Evolutionary conservation across 163 green algal species (phyloP).

Genomic region (Scenedesmus sp.): DNA sequence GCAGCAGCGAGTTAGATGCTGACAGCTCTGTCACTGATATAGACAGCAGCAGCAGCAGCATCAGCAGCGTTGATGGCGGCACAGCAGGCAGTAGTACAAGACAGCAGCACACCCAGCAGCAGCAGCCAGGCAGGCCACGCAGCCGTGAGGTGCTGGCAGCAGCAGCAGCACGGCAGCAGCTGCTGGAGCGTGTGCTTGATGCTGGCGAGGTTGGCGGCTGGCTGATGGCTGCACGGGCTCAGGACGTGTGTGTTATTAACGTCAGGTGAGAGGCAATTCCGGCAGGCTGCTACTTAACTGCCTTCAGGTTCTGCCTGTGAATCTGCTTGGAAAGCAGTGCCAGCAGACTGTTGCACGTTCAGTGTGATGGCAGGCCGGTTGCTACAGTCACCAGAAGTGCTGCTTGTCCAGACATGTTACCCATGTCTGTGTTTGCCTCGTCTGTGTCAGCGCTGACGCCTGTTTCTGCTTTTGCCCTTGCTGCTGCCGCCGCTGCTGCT

Average conservation of each 20-base stretch:
- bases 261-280: constrained; percentile 6
- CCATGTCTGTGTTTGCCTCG: no score
- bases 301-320: no score
- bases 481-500: neutral
- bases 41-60: constrained; percentile 4
- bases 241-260: constrained; percentile 35
- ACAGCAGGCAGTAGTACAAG: neutral
- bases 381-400: neutral
- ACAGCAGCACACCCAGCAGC: neutral
- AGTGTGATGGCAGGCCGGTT: neutral
- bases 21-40: neutral
- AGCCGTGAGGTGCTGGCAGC: constrained; percentile 1
- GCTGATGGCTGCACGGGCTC: constrained; percentile 27
- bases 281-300: no score
- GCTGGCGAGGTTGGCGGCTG: constrained; percentile 14
- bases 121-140: neutral
- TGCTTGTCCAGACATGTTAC: no score
- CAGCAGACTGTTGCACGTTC: no score
- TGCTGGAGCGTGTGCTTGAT: constrained; percentile 32
- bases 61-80: neutral
- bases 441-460: no score
- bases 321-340: no score
- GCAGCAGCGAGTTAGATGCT: neutral
- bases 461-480: no score
- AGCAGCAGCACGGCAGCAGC: constrained; percentile 38